Conservation (phyloP, 1,284 basidiomycete species). For the Apiotrichum sp. region DNA sequence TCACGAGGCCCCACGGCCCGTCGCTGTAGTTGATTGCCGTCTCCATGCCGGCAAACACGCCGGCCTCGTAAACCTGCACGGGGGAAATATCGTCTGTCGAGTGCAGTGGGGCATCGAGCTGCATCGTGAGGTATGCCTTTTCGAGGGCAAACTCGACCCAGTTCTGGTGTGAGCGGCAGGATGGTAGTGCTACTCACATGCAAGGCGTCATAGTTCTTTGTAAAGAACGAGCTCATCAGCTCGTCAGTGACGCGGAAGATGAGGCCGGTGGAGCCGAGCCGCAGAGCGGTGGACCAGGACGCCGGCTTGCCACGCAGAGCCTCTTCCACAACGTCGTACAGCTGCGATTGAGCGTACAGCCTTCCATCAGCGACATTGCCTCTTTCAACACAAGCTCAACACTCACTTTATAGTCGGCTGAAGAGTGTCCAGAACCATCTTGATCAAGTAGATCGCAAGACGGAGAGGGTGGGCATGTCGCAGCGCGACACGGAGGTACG, state of each 20-base stretch:
- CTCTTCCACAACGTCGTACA: conserved; percentile 6
- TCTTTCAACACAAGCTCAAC: background rate
- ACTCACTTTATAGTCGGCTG: conserved; percentile 2
- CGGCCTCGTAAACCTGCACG: conserved; percentile 72
- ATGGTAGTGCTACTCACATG: background rate
- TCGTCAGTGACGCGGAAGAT: background rate
- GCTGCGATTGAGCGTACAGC: conserved; percentile 3
- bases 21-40: conserved; percentile 1
- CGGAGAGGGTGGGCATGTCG: background rate
- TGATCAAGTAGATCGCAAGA: conserved; percentile 1
- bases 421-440: background rate
- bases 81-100: conserved; percentile 62
- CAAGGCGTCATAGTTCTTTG: background rate
- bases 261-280: background rate
- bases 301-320: conserved; percentile 1
- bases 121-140: conserved; percentile 66
- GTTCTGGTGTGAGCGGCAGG: conserved; percentile 46
- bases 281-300: conserved; percentile 3
- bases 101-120: conserved; percentile 67
- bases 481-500: background rate
- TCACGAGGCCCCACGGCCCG: conserved; percentile 2
- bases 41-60: conserved; percentile 29
- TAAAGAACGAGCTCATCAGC: background rate
- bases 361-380: background rate
- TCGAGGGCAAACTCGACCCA: conserved; percentile 67